These are phyloP conservation scores for Graphiopsis chlorocephala DNA, from an alignment of 2,329 filamentous ascomycete species.

Conservation along the genomic window DNA sequence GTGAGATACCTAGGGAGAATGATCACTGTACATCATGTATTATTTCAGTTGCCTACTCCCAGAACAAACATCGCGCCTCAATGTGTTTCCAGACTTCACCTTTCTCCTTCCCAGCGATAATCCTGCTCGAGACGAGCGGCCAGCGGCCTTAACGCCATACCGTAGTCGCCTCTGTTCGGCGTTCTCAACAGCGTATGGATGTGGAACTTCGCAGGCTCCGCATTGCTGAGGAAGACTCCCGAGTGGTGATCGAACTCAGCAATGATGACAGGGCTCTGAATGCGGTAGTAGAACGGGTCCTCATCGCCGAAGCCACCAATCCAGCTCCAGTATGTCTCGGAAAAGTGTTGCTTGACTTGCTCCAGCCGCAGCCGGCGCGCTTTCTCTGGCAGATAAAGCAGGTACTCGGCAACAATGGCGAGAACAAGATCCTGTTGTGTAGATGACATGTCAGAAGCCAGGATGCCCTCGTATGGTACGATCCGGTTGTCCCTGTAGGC, in stretches of 20 bases:
- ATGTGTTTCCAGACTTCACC: not conserved
- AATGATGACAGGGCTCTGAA: slow-evolving; percentile 72
- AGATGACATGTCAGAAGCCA: slow-evolving; percentile 49
- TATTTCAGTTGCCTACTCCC: not conserved
- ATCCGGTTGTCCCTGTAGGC: slow-evolving; percentile 75
- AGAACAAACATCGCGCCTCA: not conserved
- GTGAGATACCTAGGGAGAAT: not conserved
- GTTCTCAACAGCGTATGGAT: slow-evolving; percentile 71
- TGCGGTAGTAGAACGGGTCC: slow-evolving; percentile 73
- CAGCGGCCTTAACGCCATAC: slow-evolving; percentile 44
- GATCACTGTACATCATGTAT: not conserved
- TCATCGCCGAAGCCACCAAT: slow-evolving; percentile 66
- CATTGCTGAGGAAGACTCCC: slow-evolving; percentile 72
- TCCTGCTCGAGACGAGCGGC: not conserved
- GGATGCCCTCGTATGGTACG: slow-evolving; percentile 68
- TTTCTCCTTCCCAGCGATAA: not conserved
- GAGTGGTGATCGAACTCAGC: slow-evolving; percentile 79
- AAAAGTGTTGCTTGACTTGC: slow-evolving; percentile 54
- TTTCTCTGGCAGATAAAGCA: slow-evolving; percentile 62
- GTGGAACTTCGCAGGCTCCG: slow-evolving; percentile 72
- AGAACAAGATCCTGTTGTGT: slow-evolving; percentile 56
- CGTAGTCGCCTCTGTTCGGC: slow-evolving; percentile 76
- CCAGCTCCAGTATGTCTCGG: slow-evolving; percentile 78
- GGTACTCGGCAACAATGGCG: slow-evolving; percentile 61
- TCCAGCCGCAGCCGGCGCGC: slow-evolving; percentile 56